Percentiles rank a stretch among this genome's conserved stretches.
Conservation (phyloP, 1,284 basidiomycete species). For the Trichosporon sp. region DNA sequence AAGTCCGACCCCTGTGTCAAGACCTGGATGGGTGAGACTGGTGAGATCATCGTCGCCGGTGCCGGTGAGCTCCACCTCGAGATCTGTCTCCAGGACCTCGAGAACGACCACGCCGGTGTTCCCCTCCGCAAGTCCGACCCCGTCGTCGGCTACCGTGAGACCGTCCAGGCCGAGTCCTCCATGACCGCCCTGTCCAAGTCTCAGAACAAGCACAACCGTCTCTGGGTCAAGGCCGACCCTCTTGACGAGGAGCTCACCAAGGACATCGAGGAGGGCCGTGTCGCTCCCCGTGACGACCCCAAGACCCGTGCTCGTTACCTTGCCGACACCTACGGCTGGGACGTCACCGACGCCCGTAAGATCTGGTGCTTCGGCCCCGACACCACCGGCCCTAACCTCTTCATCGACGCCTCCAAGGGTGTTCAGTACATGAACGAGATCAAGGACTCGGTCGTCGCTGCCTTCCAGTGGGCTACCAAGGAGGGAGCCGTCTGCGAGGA, state of each 20-base stretch:
- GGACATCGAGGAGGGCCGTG: conserved; percentile 84
- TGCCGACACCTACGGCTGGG: conserved; percentile 97
- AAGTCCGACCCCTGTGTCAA: conserved; percentile 99
- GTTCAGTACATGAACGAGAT: conserved; percentile 98
- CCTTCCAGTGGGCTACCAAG: conserved; percentile 99
- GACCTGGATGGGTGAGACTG: conserved; percentile 85
- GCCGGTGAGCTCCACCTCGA: conserved; percentile 99
- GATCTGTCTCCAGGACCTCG: conserved; percentile 98
- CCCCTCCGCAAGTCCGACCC: conserved; percentile 99
- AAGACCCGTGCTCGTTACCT: conserved; percentile 92
- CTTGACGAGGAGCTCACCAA: conserved; percentile 89
- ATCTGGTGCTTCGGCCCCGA: conserved; percentile 99
- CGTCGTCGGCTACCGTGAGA: conserved; percentile 98
- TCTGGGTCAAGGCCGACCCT: conserved; percentile 89
- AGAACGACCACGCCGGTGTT: conserved; percentile 99
- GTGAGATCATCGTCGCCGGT: conserved; percentile 99
- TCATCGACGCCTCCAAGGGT: conserved; percentile 98
- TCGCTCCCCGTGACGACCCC: conserved; percentile 94
- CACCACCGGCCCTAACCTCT: conserved; percentile 92
- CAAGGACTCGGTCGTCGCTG: conserved; percentile 99
- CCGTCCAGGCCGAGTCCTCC: conserved; percentile 90
- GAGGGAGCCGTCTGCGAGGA: conserved; percentile 96
- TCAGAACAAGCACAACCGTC: conserved; percentile 99
- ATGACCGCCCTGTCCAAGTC: conserved; percentile 98
- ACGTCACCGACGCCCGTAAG: conserved; percentile 98